Percentiles rank a stretch among this genome's conserved stretches.
These are phyloP conservation scores for Cladophialophora immunda DNA, from an alignment of 2,329 filamentous ascomycete genomes.

Conservation along the genomic window DNA sequence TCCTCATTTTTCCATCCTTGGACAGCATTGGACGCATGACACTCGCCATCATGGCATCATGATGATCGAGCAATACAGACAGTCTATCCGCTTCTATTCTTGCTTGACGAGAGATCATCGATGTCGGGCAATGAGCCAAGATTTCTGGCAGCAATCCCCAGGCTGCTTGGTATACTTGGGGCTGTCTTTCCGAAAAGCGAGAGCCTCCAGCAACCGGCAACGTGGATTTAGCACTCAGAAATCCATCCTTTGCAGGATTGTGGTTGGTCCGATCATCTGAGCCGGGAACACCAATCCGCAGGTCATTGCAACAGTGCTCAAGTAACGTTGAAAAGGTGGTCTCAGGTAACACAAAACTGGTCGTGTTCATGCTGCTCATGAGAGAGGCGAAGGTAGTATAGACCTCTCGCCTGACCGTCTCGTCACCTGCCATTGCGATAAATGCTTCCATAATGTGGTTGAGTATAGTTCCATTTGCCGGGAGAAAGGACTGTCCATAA, in stretches of 20 bases:
- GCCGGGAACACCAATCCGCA: constrained; percentile 48
- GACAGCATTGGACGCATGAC: constrained; percentile 79
- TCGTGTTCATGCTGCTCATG: constrained; percentile 69
- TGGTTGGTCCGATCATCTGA: background rate
- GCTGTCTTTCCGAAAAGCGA: constrained; percentile 22
- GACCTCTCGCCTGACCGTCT: constrained; percentile 65
- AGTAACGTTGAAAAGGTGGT: constrained; percentile 70
- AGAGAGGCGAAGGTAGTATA: constrained; percentile 69
- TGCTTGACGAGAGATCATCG: constrained; percentile 61
- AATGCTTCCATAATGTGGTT: constrained; percentile 79
- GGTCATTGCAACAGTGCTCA: constrained; percentile 76
- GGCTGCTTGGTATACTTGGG: constrained; percentile 64
- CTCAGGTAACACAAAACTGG: constrained; percentile 71
- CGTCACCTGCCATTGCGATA: constrained; percentile 58
- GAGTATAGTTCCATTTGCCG: constrained; percentile 70
- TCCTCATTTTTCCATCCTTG: constrained; percentile 67
- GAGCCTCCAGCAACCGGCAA: background rate
- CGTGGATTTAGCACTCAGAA: background rate
- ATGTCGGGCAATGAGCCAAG: constrained; percentile 66
- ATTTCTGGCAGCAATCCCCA: constrained; percentile 68
- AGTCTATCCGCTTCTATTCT: constrained; percentile 80
- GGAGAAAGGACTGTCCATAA: constrained; percentile 65
- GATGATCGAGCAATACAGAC: constrained; percentile 74
- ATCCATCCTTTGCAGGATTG: constrained; percentile 8
- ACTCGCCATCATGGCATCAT: constrained; percentile 79